Evolutionary conservation across 169 alveolate species (phyloP).

Genomic region (Cryptosporidium meleagridis): DNA sequence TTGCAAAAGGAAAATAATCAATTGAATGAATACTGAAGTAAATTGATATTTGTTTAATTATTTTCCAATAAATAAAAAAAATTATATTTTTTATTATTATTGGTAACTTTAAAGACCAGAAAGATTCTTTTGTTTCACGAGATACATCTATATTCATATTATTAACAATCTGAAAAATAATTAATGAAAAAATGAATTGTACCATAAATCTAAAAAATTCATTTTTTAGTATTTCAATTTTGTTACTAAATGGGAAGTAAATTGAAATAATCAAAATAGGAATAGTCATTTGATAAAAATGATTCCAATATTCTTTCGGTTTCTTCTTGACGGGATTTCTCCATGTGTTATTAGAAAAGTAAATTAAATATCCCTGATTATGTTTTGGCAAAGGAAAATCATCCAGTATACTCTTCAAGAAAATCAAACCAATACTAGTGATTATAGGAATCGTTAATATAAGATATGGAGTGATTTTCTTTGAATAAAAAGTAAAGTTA

Average conservation of each 20-base stretch:
- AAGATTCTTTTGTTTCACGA: constrained; percentile 27
- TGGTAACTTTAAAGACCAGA: constrained; percentile 57
- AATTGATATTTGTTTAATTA: constrained; percentile 8
- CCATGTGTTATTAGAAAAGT: constrained; percentile 31
- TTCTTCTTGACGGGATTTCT: constrained; percentile 5
- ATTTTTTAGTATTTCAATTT: background rate
- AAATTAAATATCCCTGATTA: constrained; percentile 32
- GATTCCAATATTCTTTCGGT: background rate
- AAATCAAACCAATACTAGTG: constrained; percentile 46
- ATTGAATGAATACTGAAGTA: background rate
- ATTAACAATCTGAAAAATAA: constrained; percentile 1
- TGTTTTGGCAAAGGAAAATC: constrained; percentile 66
- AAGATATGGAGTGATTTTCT: constrained; percentile 35
- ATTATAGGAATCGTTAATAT: constrained; percentile 32
- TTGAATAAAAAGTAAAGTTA: background rate
- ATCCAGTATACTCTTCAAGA: constrained; percentile 47
- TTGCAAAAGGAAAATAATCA: constrained; percentile 61
- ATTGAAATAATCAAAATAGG: constrained; percentile 13
- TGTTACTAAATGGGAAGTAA: constrained; percentile 15
- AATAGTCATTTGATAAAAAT: background rate
- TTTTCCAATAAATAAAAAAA: constrained; percentile 38
- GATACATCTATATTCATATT: constrained; percentile 29
- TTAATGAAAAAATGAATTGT: constrained; percentile 3
- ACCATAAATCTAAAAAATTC: constrained; percentile 4
- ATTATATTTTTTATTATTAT: constrained; percentile 37